Conservation (phyloP, 106 monocot genomes). For the Dendrobium officinale region DNA sequence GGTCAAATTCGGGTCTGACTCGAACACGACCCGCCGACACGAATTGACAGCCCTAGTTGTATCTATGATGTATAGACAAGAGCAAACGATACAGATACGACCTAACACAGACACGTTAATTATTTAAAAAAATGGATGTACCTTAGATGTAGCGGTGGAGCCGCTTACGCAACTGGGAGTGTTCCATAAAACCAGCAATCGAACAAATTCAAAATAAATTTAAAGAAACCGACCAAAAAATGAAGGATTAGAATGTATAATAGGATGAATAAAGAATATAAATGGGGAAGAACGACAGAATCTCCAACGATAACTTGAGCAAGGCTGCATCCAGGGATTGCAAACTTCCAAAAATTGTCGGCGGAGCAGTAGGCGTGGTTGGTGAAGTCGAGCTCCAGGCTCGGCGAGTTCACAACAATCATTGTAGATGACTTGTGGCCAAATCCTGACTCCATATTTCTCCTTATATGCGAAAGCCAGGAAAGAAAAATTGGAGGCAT, state of each 20-base stretch:
- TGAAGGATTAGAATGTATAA: background rate
- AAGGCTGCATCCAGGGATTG: slow-evolving; percentile 31
- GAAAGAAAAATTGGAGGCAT: too few species aligned
- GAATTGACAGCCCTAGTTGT: too few species aligned
- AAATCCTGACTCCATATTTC: slow-evolving; percentile 10
- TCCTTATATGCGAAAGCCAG: too few species aligned
- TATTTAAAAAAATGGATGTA: too few species aligned
- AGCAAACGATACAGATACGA: too few species aligned
- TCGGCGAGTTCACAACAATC: slow-evolving; percentile 69
- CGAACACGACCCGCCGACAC: too few species aligned
- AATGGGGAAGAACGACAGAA: slow-evolving; percentile 49
- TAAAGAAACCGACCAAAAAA: background rate
- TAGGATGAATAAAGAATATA: slow-evolving; percentile 63
- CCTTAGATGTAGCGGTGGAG: too few species aligned
- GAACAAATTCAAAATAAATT: background rate
- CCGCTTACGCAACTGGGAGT: too few species aligned
- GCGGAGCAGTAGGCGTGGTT: slow-evolving; percentile 74
- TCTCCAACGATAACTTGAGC: slow-evolving; percentile 42
- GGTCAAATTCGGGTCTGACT: too few species aligned
- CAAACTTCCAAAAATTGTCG: slow-evolving; percentile 41
- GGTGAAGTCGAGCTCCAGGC: slow-evolving; percentile 75
- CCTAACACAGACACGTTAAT: too few species aligned
- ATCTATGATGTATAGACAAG: too few species aligned
- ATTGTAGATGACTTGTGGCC: slow-evolving; percentile 19
- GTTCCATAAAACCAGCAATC: background rate